Conservation (phyloP, 345 rosid species). For the Syzygium aqueum region DNA sequence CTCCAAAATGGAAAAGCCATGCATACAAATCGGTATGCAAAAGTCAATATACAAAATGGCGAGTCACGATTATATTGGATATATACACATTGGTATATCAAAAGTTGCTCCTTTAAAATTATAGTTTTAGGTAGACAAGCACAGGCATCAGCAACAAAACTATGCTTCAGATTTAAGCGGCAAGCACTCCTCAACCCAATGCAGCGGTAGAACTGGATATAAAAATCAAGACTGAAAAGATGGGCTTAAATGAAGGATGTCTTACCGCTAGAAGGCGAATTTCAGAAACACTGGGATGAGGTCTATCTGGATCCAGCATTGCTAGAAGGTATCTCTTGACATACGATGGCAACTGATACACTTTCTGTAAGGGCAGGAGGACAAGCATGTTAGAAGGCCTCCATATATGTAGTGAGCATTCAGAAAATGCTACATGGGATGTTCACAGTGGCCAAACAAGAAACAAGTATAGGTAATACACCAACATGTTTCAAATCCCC, state of each 20-base stretch:
- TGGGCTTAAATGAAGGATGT: not conserved
- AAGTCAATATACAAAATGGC: not conserved
- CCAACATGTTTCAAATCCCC: not conserved
- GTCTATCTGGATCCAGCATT: slow-evolving; percentile 77
- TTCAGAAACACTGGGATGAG: slow-evolving; percentile 37
- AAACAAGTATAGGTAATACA: not conserved
- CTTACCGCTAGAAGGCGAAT: slow-evolving; percentile 65
- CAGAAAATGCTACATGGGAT: not conserved
- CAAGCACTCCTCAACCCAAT: not conserved
- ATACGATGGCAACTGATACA: slow-evolving; percentile 49
- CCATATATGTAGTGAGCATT: not conserved
- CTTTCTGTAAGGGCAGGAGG: slow-evolving; percentile 38
- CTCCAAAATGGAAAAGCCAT: not conserved
- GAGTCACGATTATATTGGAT: not conserved
- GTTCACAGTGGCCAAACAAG: not conserved
- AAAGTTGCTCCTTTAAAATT: not conserved
- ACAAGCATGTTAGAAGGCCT: not conserved
- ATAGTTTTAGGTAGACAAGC: not conserved
- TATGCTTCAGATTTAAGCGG: not conserved
- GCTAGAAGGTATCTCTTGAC: slow-evolving; percentile 53
- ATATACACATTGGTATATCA: not conserved
- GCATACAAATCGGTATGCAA: not conserved
- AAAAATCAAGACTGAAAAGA: not conserved
- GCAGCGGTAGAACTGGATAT: not conserved
- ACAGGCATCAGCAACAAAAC: not conserved